Evolutionary conservation across 768 basidiomycete species (phyloP), one percentile per base, ranked within the genome.

Genomic region (Termitomyces sp.): DNA sequence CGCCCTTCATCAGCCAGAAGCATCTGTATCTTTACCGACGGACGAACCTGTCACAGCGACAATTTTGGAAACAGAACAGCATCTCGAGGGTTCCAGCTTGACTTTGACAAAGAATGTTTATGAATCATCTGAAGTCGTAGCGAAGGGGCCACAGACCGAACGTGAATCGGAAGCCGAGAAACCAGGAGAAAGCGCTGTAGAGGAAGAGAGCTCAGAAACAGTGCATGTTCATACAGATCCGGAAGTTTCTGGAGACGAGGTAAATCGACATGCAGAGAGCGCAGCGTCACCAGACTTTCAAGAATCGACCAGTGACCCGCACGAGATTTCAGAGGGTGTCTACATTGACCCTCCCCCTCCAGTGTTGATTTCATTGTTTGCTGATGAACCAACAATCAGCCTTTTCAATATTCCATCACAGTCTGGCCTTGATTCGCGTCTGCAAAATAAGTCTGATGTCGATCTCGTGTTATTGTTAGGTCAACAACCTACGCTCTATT

Each of bases 301-400:
- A 39, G 56, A 62, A n/a, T 65, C 66, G 18, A 60, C 68, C 7
- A 71, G 66, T 37, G 78, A 85, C 68, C 81, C 80, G n/a, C 82
- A 83, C 67, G 79, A 83, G 69, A 81, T 84, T 55, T 84, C 81
- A 27, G 83, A 84, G 66, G 88, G 82, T 31, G 84, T 88, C 48
- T 89, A 85, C 68, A 88, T 88, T 54, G 88, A 89, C 60, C 85
- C 87, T 31, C 89, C 89, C 30, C 89, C 89, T 13, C 78, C 87
- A 16, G 86, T 89, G 46, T 72, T 89, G 37, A 67, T 89, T 36
- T 75, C 79, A 37, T 63, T 81, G 36, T 66, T 74, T 58, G 64
- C 71, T 44, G 71, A 69, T 39, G 75, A 75, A 49, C 75, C 73
- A 20, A 63, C 70, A 34, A 75, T 78, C 61, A 80, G 73, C 56